Evolutionary conservation across 306 rosid genomes (phyloP), one percentile per base, ranked within the genome.

Genomic region (Lathyrus tuberosus): DNA sequence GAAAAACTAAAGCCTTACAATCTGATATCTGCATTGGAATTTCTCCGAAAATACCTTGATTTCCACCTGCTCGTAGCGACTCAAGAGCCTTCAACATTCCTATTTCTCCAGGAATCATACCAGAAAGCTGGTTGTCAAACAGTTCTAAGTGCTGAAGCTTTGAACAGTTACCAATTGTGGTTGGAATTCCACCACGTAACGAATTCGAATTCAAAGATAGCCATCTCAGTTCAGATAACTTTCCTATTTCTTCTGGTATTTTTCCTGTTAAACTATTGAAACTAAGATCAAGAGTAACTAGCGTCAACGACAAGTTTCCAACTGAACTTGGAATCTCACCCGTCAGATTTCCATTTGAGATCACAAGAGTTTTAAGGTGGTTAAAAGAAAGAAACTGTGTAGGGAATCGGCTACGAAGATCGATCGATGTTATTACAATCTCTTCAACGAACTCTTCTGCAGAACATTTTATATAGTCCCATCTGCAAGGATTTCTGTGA

Each of bases 401-500:
- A 4, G 98, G 94, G 76, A 93, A 90, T 56, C 72, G 53, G 49
- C 91, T 75, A 46, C 43, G 83, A 78, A 93, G 79, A 67, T 85
- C 82, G 35, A 86, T 69, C 31, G 90, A 93, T 14, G 84, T 75
- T 79, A 93, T 81, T 31, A 38, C 47, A 70, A 93, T 84, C 76
- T 90, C 84, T 17, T 90, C 75, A 68, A 93, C 96, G 74, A 80
- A 80, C 5, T 91, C 87, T 35, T 75, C 48, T 10, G 65, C 57
- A 38, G 96, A 90, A 78, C 98, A 93, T 22, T 79, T 79, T 70
- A 93, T 77, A 68, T 82, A 86, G 66, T 90, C 91, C 98, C 98
- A 93, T 77, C 65, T 84, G 83, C 98, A 93, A 44, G 98, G 98
- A 82, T 57, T 77, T 37, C 76, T 51, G 78, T 88, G 80, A 31